Evolutionary conservation across 345 rosid species (phyloP).

Genomic region (Arabis hirsuta): DNA sequence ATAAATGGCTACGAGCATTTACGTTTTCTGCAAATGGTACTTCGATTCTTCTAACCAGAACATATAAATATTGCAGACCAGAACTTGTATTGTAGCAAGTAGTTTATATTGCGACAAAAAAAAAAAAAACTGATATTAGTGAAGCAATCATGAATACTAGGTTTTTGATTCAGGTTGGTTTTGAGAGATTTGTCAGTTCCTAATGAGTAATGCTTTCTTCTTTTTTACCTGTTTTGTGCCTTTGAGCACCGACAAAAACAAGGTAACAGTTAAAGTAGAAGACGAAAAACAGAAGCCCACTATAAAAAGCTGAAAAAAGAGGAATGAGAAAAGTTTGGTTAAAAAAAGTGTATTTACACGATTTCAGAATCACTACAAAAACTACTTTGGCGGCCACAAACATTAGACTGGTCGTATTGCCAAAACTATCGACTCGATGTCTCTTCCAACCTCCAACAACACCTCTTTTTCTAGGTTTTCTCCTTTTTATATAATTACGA

Average conservation of each 20-base stretch:
- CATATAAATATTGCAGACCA: too few relatives aligned
- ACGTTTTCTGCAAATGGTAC: not conserved
- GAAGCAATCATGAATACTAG: not conserved
- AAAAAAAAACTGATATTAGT: too few relatives aligned
- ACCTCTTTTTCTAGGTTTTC: constrained; percentile 25
- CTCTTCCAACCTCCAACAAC: constrained; percentile 16
- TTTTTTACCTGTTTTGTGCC: constrained; percentile 19
- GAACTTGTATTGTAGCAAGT: too few relatives aligned
- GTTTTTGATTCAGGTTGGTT: not conserved
- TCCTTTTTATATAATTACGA: not conserved
- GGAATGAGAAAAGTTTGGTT: constrained; percentile 18
- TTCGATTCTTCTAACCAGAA: too few relatives aligned
- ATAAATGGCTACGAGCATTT: not conserved
- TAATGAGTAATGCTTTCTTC: constrained; percentile 3
- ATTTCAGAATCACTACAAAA: constrained; percentile 40
- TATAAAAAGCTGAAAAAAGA: constrained; percentile 23
- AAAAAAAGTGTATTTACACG: constrained; percentile 38
- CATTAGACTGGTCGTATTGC: constrained; percentile 42
- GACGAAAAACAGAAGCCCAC: constrained; percentile 1
- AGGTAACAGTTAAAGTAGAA: constrained; percentile 20
- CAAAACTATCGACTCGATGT: constrained; percentile 43
- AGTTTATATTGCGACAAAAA: too few relatives aligned
- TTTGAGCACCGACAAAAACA: constrained; percentile 37
- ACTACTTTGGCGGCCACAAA: constrained; percentile 40
- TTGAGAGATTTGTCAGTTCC: not conserved